phyloP scores from a whole-genome alignment of 2,329 filamentous ascomycete genomes.

The Orbilia brochopaga region DNA sequence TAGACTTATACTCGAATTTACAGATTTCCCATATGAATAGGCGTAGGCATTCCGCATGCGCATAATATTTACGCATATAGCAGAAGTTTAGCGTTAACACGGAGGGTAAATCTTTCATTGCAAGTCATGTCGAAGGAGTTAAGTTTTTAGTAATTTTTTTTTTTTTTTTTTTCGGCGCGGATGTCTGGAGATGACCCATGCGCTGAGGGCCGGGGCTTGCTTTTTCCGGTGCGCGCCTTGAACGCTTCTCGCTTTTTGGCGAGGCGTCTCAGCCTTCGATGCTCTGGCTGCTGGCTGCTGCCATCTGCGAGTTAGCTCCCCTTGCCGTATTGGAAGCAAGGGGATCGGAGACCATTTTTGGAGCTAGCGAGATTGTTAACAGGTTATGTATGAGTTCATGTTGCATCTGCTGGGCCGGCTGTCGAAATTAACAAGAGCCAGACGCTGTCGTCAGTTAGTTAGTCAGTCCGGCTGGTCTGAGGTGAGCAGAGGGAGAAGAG shows the following conservation, averaged over 20 bases:
- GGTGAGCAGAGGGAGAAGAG: too few relatives aligned
- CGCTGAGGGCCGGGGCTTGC: background rate
- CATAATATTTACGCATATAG: too few relatives aligned
- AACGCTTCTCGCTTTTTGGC: slow-evolving; percentile 24
- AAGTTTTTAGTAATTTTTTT: background rate
- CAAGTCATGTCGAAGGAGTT: background rate
- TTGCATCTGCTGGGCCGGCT: slow-evolving; percentile 47
- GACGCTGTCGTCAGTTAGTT: background rate
- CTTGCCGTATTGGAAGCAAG: slow-evolving; percentile 33
- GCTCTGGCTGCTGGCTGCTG: slow-evolving; percentile 27
- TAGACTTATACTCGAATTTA: too few relatives aligned
- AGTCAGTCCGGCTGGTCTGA: too few relatives aligned
- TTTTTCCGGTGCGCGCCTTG: background rate
- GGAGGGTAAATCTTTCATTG: background rate
- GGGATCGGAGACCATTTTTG: slow-evolving; percentile 37
- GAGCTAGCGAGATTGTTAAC: slow-evolving; percentile 40
- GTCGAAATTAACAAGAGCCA: slow-evolving; percentile 32
- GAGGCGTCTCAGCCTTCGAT: slow-evolving; percentile 45
- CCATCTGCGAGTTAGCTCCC: slow-evolving; percentile 11
- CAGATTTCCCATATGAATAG: too few relatives aligned
- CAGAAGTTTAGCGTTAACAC: background rate
- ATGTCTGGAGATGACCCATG: slow-evolving; percentile 5
- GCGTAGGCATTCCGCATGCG: too few relatives aligned
- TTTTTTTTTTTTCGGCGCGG: background rate
- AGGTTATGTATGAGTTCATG: slow-evolving; percentile 40